Conservation (phyloP, 2,329 filamentous ascomycete genomes). For the Aspergillus quadricinctus region DNA sequence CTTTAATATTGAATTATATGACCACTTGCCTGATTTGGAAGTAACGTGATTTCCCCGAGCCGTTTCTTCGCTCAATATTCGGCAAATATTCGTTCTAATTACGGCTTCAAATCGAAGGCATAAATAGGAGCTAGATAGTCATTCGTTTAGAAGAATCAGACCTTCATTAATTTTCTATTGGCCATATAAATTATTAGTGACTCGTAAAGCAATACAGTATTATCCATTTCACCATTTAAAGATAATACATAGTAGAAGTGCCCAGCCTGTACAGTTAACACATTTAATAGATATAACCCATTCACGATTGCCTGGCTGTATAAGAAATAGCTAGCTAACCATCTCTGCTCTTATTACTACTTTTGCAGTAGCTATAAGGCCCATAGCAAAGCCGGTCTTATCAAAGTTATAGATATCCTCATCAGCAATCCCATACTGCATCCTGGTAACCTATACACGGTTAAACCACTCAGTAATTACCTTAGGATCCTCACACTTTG, state of each 20-base stretch:
- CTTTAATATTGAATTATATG: constrained; percentile 3
- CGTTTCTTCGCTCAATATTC: too few species aligned
- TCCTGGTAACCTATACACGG: constrained; percentile 4
- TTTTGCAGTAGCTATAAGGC: constrained; percentile 5
- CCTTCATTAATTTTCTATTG: too few species aligned
- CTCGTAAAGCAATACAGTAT: too few species aligned
- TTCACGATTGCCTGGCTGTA: constrained; percentile 12
- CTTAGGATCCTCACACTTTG: constrained; percentile 3
- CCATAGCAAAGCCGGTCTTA: constrained; percentile 9
- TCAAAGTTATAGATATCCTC: constrained; percentile 7
- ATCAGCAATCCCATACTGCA: constrained; percentile 8
- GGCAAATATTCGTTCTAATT: too few species aligned
- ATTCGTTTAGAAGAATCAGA: too few species aligned
- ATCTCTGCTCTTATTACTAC: neutral
- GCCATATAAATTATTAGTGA: too few species aligned
- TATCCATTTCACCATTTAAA: constrained; percentile 3
- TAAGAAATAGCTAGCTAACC: constrained; percentile 2
- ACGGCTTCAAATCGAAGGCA: too few species aligned
- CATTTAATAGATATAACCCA: constrained; percentile 13
- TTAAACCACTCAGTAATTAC: constrained; percentile 7
- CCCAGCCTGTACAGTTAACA: constrained; percentile 6
- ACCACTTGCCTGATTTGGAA: too few species aligned
- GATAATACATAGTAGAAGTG: constrained; percentile 9
- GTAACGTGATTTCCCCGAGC: too few species aligned
- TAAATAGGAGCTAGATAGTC: too few species aligned